Base-by-base conservation (phyloP, 805 yeast genomes). In the Metschnikowia cerradonensis region DNA sequence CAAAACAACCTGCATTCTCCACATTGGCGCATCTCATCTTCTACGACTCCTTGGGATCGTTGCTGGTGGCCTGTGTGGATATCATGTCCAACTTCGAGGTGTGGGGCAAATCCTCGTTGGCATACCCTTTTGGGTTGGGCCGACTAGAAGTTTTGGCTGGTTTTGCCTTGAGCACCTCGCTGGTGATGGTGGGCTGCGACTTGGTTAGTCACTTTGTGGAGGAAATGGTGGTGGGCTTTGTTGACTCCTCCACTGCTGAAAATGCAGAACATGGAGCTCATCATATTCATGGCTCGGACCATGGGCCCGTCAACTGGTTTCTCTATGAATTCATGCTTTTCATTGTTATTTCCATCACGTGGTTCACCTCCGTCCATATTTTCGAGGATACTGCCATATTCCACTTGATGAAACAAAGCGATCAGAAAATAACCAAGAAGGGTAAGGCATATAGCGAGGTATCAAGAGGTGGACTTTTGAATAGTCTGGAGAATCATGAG, bases 51-150 rank as follows among this genome's bases (percentile, higher is more conserved):
- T 68, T 90, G 35, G 90, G 95, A 1, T 86, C 90, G 38, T 60
- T 84, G 1, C 74, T 86, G 14, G 76, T 85, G 2, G 86, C 87
- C 0, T 67, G 79, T 15, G 96, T 90, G 6, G 90, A 86, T 52
- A 77, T 90, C 11, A 79, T 92, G 80, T 79, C 89, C n/a, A 94
- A 91, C 63, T 92, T 92, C 67, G 95, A 89, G 56, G 95, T 87
- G 5, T 94, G 98, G 97, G 83, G 80, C 56, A 81, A 80, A 50
- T 80, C 91, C 6, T 87, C 96, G 1, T 73, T 94, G 32, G 83
- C 84, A 13, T 87, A 83, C 56, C 99, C 99, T 0, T 92, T 92
- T 73, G 99, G 98, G 0, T 72, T 92, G 23, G 96, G 95, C n/a
- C 76, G 99, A 52, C 76, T 88, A 14, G 97, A 92, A 62, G 95